Evolutionary conservation across 139 green algal species (phyloP).

Genomic region (Asterochloris sp.): DNA sequence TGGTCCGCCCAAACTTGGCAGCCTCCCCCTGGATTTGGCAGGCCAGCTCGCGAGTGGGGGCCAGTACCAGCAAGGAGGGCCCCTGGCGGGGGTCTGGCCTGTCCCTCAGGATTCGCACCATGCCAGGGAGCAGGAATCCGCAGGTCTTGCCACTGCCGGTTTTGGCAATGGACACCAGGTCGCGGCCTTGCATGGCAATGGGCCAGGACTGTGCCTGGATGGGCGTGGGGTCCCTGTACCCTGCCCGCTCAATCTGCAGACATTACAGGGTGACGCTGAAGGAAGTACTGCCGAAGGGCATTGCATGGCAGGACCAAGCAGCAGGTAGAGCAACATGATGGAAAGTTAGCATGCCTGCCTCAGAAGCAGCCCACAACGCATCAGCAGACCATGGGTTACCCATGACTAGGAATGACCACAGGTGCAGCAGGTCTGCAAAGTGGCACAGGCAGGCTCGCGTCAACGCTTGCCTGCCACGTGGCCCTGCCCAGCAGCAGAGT

Average conservation of each 20-base stretch:
- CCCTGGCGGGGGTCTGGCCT: slow-evolving; percentile 56
- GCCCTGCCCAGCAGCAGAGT: not conserved
- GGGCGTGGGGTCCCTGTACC: slow-evolving; percentile 78
- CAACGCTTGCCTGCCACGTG: no score
- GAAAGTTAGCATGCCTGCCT: not conserved
- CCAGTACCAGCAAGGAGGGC: slow-evolving; percentile 80
- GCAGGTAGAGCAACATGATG: slow-evolving; percentile 6
- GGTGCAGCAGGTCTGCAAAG: slow-evolving; percentile 5
- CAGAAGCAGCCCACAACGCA: slow-evolving; percentile 2
- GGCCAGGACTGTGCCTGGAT: slow-evolving; percentile 92
- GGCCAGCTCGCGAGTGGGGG: slow-evolving; percentile 92
- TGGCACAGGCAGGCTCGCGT: slow-evolving; percentile 1
- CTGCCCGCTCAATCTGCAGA: slow-evolving; percentile 66
- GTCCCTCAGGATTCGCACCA: slow-evolving; percentile 90
- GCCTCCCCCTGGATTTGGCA: slow-evolving; percentile 91
- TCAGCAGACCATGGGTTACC: not conserved
- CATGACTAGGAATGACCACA: slow-evolving; percentile 6
- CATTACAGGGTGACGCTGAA: not conserved
- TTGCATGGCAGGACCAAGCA: not conserved
- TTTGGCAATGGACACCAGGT: slow-evolving; percentile 85
- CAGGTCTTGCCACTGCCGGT: slow-evolving; percentile 90
- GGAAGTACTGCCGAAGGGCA: no score
- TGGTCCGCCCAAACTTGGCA: slow-evolving; percentile 87
- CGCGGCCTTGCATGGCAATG: slow-evolving; percentile 80
- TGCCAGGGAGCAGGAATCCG: slow-evolving; percentile 81